Base-by-base conservation (phyloP, 2,329 filamentous ascomycete species). In the Diaporthe caulivora region DNA sequence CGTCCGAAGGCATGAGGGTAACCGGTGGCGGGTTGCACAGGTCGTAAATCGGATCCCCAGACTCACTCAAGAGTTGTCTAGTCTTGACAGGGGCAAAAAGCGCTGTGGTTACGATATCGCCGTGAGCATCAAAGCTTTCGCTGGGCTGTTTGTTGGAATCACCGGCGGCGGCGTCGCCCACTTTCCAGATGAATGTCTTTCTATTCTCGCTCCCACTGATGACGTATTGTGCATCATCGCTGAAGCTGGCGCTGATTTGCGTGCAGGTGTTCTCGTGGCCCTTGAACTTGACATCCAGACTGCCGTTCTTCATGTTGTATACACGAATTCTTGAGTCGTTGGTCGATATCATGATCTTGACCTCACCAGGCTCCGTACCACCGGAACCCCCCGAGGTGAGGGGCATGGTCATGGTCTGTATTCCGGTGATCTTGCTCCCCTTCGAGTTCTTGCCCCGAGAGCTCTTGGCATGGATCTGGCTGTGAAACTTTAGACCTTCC, bases 351-450 rank as follows among this genome's bases (percentile, higher is more conserved):
- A 99, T 86, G 3, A 99, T 86, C 79, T 97, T 97, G 67, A 94
- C 88, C 70, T 95, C 93, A 1, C 90, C 90, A 47, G 89, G 89
- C 17, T 83, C 81, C 10, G 81, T 72, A 34, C 78, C 77, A 29
- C 77, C 77, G 13, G 51, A 62, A 3, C 67, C 70, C 6, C 70
- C 57, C 10, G 60, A 60, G 24, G 29, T 87, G 84, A 2, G 86
- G 6, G 91, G 91, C 64, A 91, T 86, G 21, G 85, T 83, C 76
- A 92, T 91, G 0, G 95, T 93, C 79, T 96, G 92, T 70, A 99
- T 98, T 9, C 95, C 95, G 0, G 97, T 98, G 77, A 99, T 98
- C 81, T 99, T 99, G 85, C 95, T 98, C 8, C 96, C 96, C 81
- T 97, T 98, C 6, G 95, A 93, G 79, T 98, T 98, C 80, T 95